These are phyloP conservation scores for Clavispora vitiphila DNA, from an alignment of 805 yeast species.

Conservation along the genomic window DNA sequence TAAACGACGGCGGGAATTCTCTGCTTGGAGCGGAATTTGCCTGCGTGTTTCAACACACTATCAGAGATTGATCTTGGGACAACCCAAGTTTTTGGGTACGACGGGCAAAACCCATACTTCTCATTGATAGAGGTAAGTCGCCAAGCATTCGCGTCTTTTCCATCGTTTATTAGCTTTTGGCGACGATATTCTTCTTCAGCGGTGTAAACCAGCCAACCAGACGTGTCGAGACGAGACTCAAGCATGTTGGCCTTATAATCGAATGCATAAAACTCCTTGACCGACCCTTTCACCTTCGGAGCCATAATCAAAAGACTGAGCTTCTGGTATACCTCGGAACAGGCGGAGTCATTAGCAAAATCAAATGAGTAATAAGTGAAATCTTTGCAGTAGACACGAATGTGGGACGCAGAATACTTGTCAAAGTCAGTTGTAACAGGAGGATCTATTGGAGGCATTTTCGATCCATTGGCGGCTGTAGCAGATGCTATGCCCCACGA, in stretches of 20 bases:
- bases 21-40: slow-evolving; percentile 77
- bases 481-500: slow-evolving; percentile 23
- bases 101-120: slow-evolving; percentile 60
- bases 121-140: slow-evolving; percentile 61
- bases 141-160: slow-evolving; percentile 45
- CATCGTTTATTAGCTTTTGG: slow-evolving; percentile 51
- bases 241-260: slow-evolving; percentile 69
- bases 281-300: slow-evolving; percentile 42
- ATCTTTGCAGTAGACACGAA: slow-evolving; percentile 78
- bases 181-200: slow-evolving; percentile 62
- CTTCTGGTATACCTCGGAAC: slow-evolving; percentile 69
- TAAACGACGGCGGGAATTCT: slow-evolving; percentile 82
- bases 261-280: slow-evolving; percentile 64
- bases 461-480: slow-evolving; percentile 1
- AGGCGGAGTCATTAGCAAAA: slow-evolving; percentile 52
- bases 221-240: slow-evolving; percentile 45
- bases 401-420: slow-evolving; percentile 43
- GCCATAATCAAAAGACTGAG: slow-evolving; percentile 62
- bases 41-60: slow-evolving; percentile 75
- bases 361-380: slow-evolving; percentile 78
- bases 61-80: slow-evolving; percentile 81
- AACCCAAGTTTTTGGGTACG: slow-evolving; percentile 66
- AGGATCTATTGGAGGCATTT: slow-evolving; percentile 4
- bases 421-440: slow-evolving; percentile 19
- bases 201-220: slow-evolving; percentile 73